A percentile compares a stretch with the other conserved stretches of the same genome.
phyloP scores from a whole-genome alignment of 2,329 filamentous ascomycete species.

The Ophiostoma sp. region DNA sequence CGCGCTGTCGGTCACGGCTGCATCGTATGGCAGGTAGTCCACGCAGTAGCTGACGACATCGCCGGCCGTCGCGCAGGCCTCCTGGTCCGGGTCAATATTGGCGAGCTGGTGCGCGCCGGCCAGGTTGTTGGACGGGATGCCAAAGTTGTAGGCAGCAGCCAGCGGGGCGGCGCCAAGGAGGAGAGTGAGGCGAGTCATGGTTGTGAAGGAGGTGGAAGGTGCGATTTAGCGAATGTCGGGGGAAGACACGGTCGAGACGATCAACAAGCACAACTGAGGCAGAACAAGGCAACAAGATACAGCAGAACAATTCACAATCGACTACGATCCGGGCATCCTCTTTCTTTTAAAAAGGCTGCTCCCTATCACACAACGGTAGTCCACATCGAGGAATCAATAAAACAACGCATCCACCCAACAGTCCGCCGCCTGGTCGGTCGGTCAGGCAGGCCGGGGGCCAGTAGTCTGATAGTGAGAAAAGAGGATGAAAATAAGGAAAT shows the following conservation, averaged over 20 bases:
- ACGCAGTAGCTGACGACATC: constrained; percentile 29
- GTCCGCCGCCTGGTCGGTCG: background rate
- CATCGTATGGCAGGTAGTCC: constrained; percentile 23
- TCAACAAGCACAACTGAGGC: background rate
- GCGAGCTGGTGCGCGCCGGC: background rate
- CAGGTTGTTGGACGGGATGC: background rate
- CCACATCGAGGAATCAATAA: constrained; percentile 11
- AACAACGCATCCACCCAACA: background rate
- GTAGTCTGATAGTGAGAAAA: too few species aligned
- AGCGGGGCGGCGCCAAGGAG: constrained; percentile 8
- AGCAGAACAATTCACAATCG: background rate
- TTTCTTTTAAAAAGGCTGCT: background rate
- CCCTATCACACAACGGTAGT: background rate
- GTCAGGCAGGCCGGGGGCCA: background rate
- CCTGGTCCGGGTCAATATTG: constrained; percentile 19
- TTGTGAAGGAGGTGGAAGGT: background rate
- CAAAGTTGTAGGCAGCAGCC: constrained; percentile 14
- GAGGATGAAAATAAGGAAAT: background rate
- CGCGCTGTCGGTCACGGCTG: constrained; percentile 19
- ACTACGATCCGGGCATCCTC: background rate
- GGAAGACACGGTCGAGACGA: background rate
- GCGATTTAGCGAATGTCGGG: background rate
- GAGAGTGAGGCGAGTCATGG: constrained; percentile 17
- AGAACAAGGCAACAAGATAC: background rate
- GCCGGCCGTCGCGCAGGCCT: constrained; percentile 30